Evolutionary conservation across 129 eudicot genomes (phyloP), one percentile per base, ranked within the genome.

Genomic region (Chrysanthemum lavandulifolium): DNA sequence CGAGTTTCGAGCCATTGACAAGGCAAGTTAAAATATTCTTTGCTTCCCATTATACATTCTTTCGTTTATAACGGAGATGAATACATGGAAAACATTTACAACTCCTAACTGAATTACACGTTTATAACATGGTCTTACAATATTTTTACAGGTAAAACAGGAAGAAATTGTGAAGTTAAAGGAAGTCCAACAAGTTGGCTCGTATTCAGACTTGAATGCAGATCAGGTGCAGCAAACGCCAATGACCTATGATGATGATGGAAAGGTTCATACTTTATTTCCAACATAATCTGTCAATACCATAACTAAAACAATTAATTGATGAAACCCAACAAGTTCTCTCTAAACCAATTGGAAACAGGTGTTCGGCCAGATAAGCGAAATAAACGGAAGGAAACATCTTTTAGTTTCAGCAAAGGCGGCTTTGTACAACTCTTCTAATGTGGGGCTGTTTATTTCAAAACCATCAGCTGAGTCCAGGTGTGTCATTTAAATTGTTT

Each of bases 1-100:
- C 9, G 52, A 65, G 52, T 65, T 33, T 65, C 51, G 51, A 65
- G 29, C 69, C 14, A 65, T 65, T 65, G 70, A 65, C 29, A 19
- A 15, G 15, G 71, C 51, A 33, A 47, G 71, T 29, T 61, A 25
- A 27, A 27, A 11, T 61, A 25, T 3, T 29, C 8, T 27, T 61
- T 61, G n/a, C 14, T 25, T 27, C 47, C 67, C 8, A 10, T 25
- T 61, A 10, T 29, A 27, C 1, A 13, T 61, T 23, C 67, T 27
- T 40, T 40, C 45, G 9, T 40, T 40, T 40, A 40, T 40, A 40
- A 40, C 45, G 10, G 9, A 40, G 9, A 40, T 0, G 45, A 40
- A 36, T 36, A 36, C 8, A 36, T 5, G 43, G 1, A 36, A 36
- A 40, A 6, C 45, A 1, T 6, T 40, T 40, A 40, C 45, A 6